Conservation (phyloP, 2,329 filamentous ascomycete genomes). For the Cyphellophora europaea region DNA sequence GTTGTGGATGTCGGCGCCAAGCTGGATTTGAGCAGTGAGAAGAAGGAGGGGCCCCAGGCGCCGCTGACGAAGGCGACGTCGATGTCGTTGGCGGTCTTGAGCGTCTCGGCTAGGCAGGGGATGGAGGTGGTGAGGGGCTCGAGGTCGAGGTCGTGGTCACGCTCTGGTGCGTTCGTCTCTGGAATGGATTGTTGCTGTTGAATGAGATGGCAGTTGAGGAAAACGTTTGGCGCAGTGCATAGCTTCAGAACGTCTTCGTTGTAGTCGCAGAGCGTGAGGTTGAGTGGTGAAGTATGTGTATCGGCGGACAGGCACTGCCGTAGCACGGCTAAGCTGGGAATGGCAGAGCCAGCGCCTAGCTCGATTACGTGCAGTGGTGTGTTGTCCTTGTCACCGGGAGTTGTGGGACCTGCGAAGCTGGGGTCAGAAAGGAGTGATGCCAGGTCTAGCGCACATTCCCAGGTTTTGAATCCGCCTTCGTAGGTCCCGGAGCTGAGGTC, state of each 20-base stretch:
- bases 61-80: slow-evolving; percentile 48
- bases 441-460: slow-evolving; percentile 56
- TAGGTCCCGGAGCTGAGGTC: slow-evolving; percentile 49
- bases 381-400: not conserved
- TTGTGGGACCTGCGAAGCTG: slow-evolving; percentile 3
- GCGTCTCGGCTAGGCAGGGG: slow-evolving; percentile 44
- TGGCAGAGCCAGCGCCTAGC: slow-evolving; percentile 55
- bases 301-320: slow-evolving; percentile 34
- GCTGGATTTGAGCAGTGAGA: slow-evolving; percentile 30
- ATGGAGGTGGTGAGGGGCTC: too few species aligned
- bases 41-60: slow-evolving; percentile 43
- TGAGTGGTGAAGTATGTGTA: slow-evolving; percentile 18
- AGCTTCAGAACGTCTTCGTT: slow-evolving; percentile 51
- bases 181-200: slow-evolving; percentile 1
- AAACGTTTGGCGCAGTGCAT: slow-evolving; percentile 51
- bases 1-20: not conserved
- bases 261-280: slow-evolving; percentile 53
- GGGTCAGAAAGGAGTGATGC: slow-evolving; percentile 26
- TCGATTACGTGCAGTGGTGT: slow-evolving; percentile 37
- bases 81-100: slow-evolving; percentile 36
- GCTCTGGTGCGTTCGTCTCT: slow-evolving; percentile 4
- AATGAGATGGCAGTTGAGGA: slow-evolving; percentile 39
- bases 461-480: slow-evolving; percentile 60
- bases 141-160: slow-evolving; percentile 22
- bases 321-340: slow-evolving; percentile 49